Evolutionary conservation across 140 eudicot species (phyloP).

Genomic region (Oenanthe javanica): DNA sequence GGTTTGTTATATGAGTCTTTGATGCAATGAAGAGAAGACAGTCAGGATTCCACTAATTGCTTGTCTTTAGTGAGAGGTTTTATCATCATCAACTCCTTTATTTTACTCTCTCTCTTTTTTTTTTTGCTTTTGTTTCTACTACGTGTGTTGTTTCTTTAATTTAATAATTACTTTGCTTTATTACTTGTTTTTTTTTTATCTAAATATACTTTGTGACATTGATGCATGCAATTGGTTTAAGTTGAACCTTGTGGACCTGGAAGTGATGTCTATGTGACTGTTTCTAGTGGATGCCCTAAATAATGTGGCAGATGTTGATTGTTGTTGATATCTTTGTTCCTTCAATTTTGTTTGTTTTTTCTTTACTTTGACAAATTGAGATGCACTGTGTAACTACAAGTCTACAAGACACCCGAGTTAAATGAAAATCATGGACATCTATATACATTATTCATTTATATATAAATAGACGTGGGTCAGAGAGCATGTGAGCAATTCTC

Average conservation of each 20-base stretch:
- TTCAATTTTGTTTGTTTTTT: too few relatives aligned
- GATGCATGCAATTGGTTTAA: constrained; percentile 1
- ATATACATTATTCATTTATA: too few relatives aligned
- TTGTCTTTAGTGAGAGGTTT: constrained; percentile 37
- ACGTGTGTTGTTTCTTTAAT: constrained; percentile 9
- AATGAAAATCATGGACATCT: too few relatives aligned
- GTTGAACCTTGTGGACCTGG: not conserved
- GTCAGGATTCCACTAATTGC: constrained; percentile 42
- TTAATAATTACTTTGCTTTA: constrained; percentile 36
- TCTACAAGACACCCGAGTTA: too few relatives aligned
- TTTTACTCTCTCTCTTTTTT: too few relatives aligned
- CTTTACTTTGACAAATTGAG: too few relatives aligned
- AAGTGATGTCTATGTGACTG: too few relatives aligned
- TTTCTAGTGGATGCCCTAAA: not conserved
- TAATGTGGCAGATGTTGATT: not conserved
- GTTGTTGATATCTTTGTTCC: not conserved
- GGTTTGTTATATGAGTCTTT: not conserved
- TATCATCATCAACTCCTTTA: constrained; percentile 25
- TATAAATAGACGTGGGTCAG: too few relatives aligned
- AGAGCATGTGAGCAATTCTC: too few relatives aligned
- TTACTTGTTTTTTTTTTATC: constrained; percentile 16
- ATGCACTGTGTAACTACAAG: too few relatives aligned
- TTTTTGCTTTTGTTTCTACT: constrained; percentile 38
- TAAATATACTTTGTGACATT: constrained; percentile 4
- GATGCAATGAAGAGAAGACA: constrained; percentile 6